Conservation (phyloP, 208 protist species). For the Wallacemonas sp. region DNA sequence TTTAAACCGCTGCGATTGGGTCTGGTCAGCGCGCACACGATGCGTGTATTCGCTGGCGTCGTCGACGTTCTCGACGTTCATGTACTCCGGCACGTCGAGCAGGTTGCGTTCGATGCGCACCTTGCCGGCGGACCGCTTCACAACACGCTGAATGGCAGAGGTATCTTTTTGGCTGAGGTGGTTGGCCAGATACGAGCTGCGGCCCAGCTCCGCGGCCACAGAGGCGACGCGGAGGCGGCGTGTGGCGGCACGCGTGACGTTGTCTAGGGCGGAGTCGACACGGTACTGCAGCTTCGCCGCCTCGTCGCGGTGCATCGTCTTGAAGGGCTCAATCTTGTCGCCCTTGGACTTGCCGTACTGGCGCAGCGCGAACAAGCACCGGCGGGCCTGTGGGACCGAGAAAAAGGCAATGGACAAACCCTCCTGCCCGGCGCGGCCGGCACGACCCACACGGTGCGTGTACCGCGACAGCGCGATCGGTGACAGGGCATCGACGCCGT, state of each 20-base stretch:
- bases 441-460: slow-evolving; percentile 96
- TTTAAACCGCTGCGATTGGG: slow-evolving; percentile 35
- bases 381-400: slow-evolving; percentile 64
- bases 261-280: slow-evolving; percentile 78
- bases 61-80: slow-evolving; percentile 71
- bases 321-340: slow-evolving; percentile 63
- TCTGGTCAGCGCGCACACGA: slow-evolving; percentile 68
- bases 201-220: slow-evolving; percentile 82
- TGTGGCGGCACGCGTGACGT: slow-evolving; percentile 74
- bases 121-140: slow-evolving; percentile 69
- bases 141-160: slow-evolving; percentile 82
- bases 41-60: slow-evolving; percentile 67
- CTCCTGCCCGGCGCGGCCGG: slow-evolving; percentile 83
- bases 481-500: slow-evolving; percentile 92
- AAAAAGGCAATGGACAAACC: slow-evolving; percentile 93
- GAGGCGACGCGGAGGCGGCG: slow-evolving; percentile 82
- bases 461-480: slow-evolving; percentile 88
- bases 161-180: slow-evolving; percentile 91
- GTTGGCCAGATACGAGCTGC: slow-evolving; percentile 89
- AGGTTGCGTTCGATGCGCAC: slow-evolving; percentile 87
- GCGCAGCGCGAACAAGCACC: slow-evolving; percentile 52
- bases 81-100: slow-evolving; percentile 90
- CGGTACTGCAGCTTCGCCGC: slow-evolving; percentile 85
- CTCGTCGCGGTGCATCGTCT: slow-evolving; percentile 71
- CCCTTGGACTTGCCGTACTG: slow-evolving; percentile 56